phyloP scores from a whole-genome alignment of 768 basidiomycete species.

The Cantharellus anzutake region DNA sequence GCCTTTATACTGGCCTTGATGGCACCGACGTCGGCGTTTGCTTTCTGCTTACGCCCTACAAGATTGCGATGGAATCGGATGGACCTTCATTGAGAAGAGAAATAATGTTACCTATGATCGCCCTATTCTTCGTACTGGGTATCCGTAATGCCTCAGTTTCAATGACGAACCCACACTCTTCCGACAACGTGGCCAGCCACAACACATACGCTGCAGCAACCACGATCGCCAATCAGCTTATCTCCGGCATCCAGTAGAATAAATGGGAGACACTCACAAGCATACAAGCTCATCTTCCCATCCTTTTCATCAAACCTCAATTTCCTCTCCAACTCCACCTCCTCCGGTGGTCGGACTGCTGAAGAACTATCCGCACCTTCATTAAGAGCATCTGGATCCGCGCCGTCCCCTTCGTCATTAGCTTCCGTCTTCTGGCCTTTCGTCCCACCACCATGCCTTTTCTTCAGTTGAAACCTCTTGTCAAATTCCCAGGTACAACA shows the following conservation, averaged over 20 bases:
- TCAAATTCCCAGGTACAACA: constrained; percentile 84
- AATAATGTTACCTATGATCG: constrained; percentile 51
- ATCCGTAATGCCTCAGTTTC: constrained; percentile 79
- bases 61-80: no score
- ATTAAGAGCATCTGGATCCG: not conserved
- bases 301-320: not conserved
- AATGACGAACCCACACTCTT: constrained; percentile 66
- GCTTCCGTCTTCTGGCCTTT: constrained; percentile 38
- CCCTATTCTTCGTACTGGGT: constrained; percentile 89
- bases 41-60: no score
- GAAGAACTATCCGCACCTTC: not conserved
- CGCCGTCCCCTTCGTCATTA: constrained; percentile 1
- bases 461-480: constrained; percentile 28
- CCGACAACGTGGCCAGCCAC: constrained; percentile 60
- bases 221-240: no score
- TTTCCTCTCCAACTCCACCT: not conserved
- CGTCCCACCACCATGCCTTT: constrained; percentile 24
- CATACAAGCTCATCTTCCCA: not conserved
- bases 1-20: constrained; percentile 24
- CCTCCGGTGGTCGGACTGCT: not conserved
- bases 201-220: constrained; percentile 69
- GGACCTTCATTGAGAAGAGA: no score
- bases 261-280: not conserved
- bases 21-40: constrained; percentile 17
- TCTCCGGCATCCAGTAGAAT: no score